These are phyloP conservation scores for Calamus simplicifolius DNA, from an alignment of 176 grass and related monocot genomes.

Conservation along the genomic window DNA sequence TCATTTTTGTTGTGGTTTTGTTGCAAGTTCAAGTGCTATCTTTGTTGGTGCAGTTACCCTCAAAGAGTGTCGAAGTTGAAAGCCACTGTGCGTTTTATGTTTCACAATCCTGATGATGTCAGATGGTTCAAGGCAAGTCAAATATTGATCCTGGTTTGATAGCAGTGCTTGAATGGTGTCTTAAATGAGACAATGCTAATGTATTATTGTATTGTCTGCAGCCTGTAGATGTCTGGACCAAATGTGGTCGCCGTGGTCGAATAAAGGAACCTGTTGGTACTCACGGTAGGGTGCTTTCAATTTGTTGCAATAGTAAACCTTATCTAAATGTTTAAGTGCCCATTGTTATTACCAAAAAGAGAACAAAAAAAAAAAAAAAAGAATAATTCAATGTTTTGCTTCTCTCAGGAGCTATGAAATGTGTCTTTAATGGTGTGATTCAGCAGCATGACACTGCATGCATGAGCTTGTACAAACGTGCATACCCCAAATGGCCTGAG, in stretches of 20 bases:
- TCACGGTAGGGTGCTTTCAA: conserved; percentile 38
- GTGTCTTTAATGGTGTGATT: conserved; percentile 75
- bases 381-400: not conserved
- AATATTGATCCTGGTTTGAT: not conserved
- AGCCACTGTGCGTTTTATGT: conserved; percentile 87
- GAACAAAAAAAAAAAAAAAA: too few relatives aligned
- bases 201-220: conserved; percentile 11
- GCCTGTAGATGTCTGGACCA: conserved; percentile 86
- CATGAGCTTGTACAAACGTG: conserved; percentile 80
- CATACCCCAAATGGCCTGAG: conserved; percentile 89
- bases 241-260: conserved; percentile 73
- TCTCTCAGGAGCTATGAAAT: conserved; percentile 75
- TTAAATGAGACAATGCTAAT: not conserved
- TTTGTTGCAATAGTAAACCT: too few relatives aligned
- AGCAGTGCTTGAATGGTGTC: not conserved
- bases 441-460: conserved; percentile 94
- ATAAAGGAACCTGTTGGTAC: conserved; percentile 93
- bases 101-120: conserved; percentile 76
- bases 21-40: not conserved
- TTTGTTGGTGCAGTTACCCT: conserved; percentile 60
- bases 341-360: too few relatives aligned
- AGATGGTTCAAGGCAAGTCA: conserved; percentile 94
- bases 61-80: conserved; percentile 90
- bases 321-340: too few relatives aligned
- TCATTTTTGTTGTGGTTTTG: not conserved